Evolutionary conservation across 2,329 filamentous ascomycete species (phyloP), one percentile per base, ranked within the genome.

Genomic region (Scleromitrula shiraiana): DNA sequence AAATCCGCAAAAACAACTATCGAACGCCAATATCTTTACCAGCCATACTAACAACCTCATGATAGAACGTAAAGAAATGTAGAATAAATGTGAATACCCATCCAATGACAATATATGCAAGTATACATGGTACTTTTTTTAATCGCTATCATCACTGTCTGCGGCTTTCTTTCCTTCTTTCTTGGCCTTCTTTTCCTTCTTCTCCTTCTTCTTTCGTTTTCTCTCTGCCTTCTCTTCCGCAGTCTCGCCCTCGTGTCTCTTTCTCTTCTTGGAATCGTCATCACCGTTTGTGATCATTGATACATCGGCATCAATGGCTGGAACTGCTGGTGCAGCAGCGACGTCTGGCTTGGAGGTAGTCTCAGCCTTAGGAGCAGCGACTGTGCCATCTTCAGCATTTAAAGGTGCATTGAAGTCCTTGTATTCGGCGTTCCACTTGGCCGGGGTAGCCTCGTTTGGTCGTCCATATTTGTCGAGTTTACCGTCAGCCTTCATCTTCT

Each of bases 391-490:
- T 62, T 68, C 40, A 68, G 70, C 51, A 53, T 68, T 54, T 60
- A 67, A 44, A 14, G 76, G 72, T 33, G 77, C 76, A 62, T 77
- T 82, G 73, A 82, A 95, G 73, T 97, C 93, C 70, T 89, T 91
- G 78, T 98, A 98, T 58, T 87, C 85, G 30, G 78, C 71, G 59
- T 86, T 89, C 93, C 93, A 98, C 71, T 93, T 88, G 61, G 89
- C 82, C 22, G 93, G 93, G 5, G 93, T 98, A 56, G 83, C 81
- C 67, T 96, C 91, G 69, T 97, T 98, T 61, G 86, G 70, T 50
- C 90, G 84, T 58, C 93, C 93, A 62, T 82, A 97, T 83, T 98
- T 98, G 76, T 98, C 93, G 52, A 98, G 84, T 73, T 96, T 95
- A 69, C 93, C 93, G 59, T 88, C 86, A 45, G 90, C 88, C 82